phyloP scores from a whole-genome alignment of 2,329 filamentous ascomycete genomes.

The Ciborinia camelliae region DNA sequence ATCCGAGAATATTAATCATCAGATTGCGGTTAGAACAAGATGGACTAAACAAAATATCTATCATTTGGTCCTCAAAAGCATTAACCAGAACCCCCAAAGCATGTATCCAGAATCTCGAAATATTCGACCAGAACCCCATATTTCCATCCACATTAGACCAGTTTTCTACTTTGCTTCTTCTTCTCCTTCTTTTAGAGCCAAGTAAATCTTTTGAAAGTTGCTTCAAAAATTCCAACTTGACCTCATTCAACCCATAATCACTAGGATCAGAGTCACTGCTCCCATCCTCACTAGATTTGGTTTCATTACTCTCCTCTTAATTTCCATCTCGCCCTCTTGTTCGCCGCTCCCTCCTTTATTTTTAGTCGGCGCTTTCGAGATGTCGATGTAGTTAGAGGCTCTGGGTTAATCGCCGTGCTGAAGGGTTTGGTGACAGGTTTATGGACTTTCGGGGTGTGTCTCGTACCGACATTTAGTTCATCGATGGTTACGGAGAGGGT shows the following conservation, averaged over 20 bases:
- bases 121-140: no score
- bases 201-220: background rate
- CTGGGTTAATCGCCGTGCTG: background rate
- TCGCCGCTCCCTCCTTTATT: background rate
- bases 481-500: background rate
- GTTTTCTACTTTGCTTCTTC: no score
- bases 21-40: no score
- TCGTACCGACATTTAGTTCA: background rate
- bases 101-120: no score
- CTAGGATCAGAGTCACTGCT: background rate
- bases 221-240: background rate
- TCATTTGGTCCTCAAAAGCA: no score
- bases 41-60: no score
- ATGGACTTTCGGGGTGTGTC: background rate
- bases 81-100: no score
- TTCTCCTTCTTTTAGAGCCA: background rate
- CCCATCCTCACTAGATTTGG: background rate
- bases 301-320: background rate
- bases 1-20: no score
- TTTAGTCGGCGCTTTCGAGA: background rate
- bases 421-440: background rate
- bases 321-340: background rate
- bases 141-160: no score
- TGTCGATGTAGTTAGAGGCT: background rate
- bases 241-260: background rate